phyloP scores from a whole-genome alignment of 2,329 filamentous ascomycete genomes.

The Colletotrichum lini region DNA sequence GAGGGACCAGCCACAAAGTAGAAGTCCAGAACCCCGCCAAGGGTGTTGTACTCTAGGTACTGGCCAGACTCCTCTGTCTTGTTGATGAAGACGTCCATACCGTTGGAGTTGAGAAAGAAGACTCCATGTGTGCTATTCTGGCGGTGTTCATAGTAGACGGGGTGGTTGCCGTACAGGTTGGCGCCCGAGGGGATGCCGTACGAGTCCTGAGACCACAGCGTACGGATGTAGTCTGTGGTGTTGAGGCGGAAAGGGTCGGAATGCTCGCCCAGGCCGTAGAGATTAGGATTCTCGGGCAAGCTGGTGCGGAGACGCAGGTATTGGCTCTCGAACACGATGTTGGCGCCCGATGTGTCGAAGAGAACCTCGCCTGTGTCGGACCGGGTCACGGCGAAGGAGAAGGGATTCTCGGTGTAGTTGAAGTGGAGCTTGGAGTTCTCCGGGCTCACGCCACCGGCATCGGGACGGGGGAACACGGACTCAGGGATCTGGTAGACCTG shows the following conservation, averaged over 20 bases:
- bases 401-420: conserved; percentile 64
- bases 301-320: conserved; percentile 81
- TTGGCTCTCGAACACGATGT: conserved; percentile 82
- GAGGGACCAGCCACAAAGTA: conserved; percentile 75
- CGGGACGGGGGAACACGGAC: conserved; percentile 75
- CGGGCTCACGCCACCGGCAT: conserved; percentile 49
- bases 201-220: conserved; percentile 78
- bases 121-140: conserved; percentile 73
- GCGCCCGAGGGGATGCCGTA: conserved; percentile 71
- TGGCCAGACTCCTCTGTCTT: conserved; percentile 71
- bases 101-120: conserved; percentile 80
- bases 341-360: conserved; percentile 78
- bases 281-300: conserved; percentile 76
- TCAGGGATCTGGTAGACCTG: conserved; percentile 83
- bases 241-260: conserved; percentile 79
- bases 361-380: conserved; percentile 63
- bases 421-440: conserved; percentile 63
- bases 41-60: conserved; percentile 84
- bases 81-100: conserved; percentile 84
- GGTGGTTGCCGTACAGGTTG: conserved; percentile 82
- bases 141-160: conserved; percentile 82
- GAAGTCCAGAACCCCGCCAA: conserved; percentile 83
- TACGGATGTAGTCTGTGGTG: conserved; percentile 78
- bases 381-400: conserved; percentile 74
- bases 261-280: conserved; percentile 87